These are phyloP conservation scores for Knufia petricola DNA, from an alignment of 2,329 filamentous ascomycete genomes.

Conservation along the genomic window DNA sequence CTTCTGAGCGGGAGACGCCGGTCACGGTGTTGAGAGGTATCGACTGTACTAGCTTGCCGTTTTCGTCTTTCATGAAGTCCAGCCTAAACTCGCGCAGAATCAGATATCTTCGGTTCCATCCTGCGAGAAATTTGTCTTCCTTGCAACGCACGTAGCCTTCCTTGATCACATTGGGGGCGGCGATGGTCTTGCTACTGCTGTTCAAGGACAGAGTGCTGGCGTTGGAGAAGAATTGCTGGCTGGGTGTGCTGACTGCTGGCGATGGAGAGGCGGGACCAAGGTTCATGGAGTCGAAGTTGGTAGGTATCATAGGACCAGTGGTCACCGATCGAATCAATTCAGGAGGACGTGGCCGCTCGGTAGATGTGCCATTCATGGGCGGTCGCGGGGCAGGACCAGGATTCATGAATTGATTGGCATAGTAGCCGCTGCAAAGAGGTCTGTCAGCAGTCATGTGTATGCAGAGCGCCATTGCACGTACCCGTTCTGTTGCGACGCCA, in stretches of 20 bases:
- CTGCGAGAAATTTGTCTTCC: slow-evolving; percentile 70
- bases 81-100: slow-evolving; percentile 86
- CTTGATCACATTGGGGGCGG: slow-evolving; percentile 62
- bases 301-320: slow-evolving; percentile 57
- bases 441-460: background rate
- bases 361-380: slow-evolving; percentile 39
- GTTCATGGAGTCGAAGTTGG: slow-evolving; percentile 58
- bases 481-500: slow-evolving; percentile 10
- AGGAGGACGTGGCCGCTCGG: slow-evolving; percentile 64
- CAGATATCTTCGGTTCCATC: slow-evolving; percentile 83
- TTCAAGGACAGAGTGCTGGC: slow-evolving; percentile 64
- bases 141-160: slow-evolving; percentile 53
- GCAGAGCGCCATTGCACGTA: slow-evolving; percentile 3
- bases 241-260: slow-evolving; percentile 55
- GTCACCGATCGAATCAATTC: slow-evolving; percentile 64
- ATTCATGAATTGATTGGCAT: slow-evolving; percentile 76
- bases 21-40: slow-evolving; percentile 80
- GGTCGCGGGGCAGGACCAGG: slow-evolving; percentile 88
- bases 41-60: slow-evolving; percentile 76
- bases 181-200: slow-evolving; percentile 46
- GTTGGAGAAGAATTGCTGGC: slow-evolving; percentile 52
- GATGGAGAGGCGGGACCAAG: slow-evolving; percentile 52
- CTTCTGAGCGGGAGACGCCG: slow-evolving; percentile 82
- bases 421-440: slow-evolving; percentile 45
- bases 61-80: slow-evolving; percentile 88